These are phyloP conservation scores for Pythium brachiatum DNA, from an alignment of 352 stramenopile genomes.

Conservation along the genomic window DNA sequence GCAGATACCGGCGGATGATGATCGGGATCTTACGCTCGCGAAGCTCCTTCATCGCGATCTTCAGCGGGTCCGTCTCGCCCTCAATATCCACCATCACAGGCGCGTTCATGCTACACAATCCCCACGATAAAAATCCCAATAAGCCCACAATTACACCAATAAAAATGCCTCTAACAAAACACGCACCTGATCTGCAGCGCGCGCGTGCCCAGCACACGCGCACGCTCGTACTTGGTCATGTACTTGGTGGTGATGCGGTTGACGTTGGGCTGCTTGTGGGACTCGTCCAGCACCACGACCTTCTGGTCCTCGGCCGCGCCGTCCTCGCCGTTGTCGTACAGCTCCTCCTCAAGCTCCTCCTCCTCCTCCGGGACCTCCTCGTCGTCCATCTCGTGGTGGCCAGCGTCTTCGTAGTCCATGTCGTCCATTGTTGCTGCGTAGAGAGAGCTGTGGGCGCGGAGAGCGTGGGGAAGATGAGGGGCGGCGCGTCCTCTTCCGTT, in stretches of 20 bases:
- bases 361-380: constrained; percentile 83
- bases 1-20: constrained; percentile 98
- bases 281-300: constrained; percentile 80
- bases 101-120: constrained; percentile 89
- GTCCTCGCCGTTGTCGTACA: constrained; percentile 68
- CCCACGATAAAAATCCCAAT: neutral
- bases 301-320: constrained; percentile 51
- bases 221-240: constrained; percentile 99
- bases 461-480: neutral
- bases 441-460: neutral
- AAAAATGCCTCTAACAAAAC: no score
- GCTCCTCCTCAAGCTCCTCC: constrained; percentile 68
- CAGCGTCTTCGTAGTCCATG: constrained; percentile 82
- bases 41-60: constrained; percentile 99
- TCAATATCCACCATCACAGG: constrained; percentile 96
- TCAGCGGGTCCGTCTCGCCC: constrained; percentile 98
- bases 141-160: neutral
- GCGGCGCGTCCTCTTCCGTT: constrained; percentile 3
- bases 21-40: constrained; percentile 99
- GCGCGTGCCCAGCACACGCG: constrained; percentile 96
- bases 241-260: constrained; percentile 96
- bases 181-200: constrained; percentile 96
- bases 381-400: constrained; percentile 77
- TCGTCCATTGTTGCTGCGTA: constrained; percentile 58
- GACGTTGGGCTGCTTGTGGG: constrained; percentile 81